A percentile compares a stretch with the other conserved stretches of the same genome.
Conservation (phyloP, 257 asterid species). For the Catharanthus roseus region DNA sequence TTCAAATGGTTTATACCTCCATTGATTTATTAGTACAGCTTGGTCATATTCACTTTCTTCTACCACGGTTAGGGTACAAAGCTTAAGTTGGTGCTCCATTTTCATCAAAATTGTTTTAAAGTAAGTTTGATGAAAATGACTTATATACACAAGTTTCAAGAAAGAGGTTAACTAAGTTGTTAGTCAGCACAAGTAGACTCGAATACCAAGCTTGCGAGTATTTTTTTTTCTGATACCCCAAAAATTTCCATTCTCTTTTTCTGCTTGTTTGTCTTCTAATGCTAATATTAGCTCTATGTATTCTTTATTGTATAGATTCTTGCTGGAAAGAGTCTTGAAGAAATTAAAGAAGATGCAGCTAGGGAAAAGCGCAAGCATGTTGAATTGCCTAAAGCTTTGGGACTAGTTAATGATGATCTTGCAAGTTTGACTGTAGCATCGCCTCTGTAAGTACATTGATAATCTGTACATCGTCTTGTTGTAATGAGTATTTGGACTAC, state of each 20-base stretch:
- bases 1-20: not conserved
- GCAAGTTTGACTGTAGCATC: slow-evolving; percentile 26
- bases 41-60: not conserved
- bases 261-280: not conserved
- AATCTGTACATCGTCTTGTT: not conserved
- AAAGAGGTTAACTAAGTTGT: not conserved
- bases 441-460: slow-evolving; percentile 9
- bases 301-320: slow-evolving; percentile 35
- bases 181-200: not conserved
- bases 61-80: not conserved
- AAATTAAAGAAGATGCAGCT: slow-evolving; percentile 52
- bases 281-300: slow-evolving; percentile 10
- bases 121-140: too few species aligned
- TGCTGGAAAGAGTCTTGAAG: slow-evolving; percentile 62
- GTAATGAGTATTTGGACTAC: not conserved
- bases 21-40: not conserved
- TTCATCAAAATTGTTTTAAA: not conserved
- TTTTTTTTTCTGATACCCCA: not conserved
- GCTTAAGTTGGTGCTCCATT: too few species aligned
- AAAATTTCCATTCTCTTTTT: not conserved
- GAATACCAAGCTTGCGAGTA: not conserved
- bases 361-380: slow-evolving; percentile 37
- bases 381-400: slow-evolving; percentile 27
- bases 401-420: slow-evolving; percentile 24
- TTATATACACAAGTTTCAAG: too few species aligned